Evolutionary conservation across 768 basidiomycete genomes (phyloP).

Genomic region (Mycena haematopus): DNA sequence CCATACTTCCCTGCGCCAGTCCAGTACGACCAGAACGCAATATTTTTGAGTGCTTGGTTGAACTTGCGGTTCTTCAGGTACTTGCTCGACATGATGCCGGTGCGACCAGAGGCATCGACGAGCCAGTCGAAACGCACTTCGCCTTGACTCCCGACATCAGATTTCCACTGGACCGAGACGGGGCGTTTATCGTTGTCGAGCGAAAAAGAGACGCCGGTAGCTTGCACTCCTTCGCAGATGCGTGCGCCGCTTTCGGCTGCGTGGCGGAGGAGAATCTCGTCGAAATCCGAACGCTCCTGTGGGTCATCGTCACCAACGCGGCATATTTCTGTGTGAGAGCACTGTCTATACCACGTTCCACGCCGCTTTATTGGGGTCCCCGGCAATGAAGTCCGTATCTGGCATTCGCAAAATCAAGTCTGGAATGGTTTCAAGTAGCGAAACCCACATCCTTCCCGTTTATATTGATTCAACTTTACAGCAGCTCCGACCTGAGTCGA

Average conservation of each 20-base stretch:
- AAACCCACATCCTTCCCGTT: constrained; percentile 45
- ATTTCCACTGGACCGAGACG: constrained; percentile 45
- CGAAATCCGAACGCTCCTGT: constrained; percentile 62
- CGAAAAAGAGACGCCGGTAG: constrained; percentile 53
- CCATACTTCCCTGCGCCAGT: constrained; percentile 51
- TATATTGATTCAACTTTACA: constrained; percentile 45
- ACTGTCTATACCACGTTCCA: constrained; percentile 65
- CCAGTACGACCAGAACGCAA: constrained; percentile 78
- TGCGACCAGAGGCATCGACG: constrained; percentile 69
- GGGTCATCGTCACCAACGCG: background rate
- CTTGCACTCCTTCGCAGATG: constrained; percentile 55
- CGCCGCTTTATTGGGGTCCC: constrained; percentile 53
- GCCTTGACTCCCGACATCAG: constrained; percentile 41
- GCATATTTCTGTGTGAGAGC: background rate
- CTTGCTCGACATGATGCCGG: constrained; percentile 63
- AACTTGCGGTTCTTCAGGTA: constrained; percentile 63
- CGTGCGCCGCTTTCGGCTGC: constrained; percentile 51
- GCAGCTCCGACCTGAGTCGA: constrained; percentile 45
- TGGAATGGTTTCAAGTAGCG: background rate
- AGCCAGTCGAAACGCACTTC: constrained; percentile 63
- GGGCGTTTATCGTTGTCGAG: constrained; percentile 40
- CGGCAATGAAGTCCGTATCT: constrained; percentile 66
- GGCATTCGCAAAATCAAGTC: background rate
- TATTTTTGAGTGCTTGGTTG: constrained; percentile 60
- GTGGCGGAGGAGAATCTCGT: constrained; percentile 62